Percentiles rank a stretch among this genome's conserved stretches.
These are phyloP conservation scores for Suhomyces terraborum DNA, from an alignment of 1,139 yeast genomes.

Conservation along the genomic window DNA sequence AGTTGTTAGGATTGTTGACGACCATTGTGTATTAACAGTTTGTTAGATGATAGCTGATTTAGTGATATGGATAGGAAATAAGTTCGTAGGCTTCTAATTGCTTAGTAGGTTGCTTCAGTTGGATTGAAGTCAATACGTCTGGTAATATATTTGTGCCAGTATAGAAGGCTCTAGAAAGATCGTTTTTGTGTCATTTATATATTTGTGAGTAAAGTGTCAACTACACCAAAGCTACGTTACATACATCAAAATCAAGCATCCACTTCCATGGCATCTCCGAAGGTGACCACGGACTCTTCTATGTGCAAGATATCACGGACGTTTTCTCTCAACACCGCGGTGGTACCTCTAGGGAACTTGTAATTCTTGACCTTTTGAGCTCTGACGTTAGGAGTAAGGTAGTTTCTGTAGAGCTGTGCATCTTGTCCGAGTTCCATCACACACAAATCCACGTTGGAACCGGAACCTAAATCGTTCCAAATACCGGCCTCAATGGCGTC, in stretches of 20 bases:
- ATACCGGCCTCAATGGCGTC: slow-evolving; percentile 97
- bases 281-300: slow-evolving; percentile 59
- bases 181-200: slow-evolving; percentile 9
- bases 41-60: too few species aligned
- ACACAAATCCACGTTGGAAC: slow-evolving; percentile 95
- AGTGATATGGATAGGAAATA: too few species aligned
- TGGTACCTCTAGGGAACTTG: slow-evolving; percentile 88
- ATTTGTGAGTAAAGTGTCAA: not conserved
- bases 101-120: too few species aligned
- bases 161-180: slow-evolving; percentile 17
- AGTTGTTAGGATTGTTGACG: slow-evolving; percentile 53
- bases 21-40: slow-evolving; percentile 35
- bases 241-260: slow-evolving; percentile 49
- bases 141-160: too few species aligned
- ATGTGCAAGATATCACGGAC: slow-evolving; percentile 69
- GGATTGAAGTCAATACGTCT: too few species aligned
- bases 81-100: not conserved
- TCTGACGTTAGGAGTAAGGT: slow-evolving; percentile 87
- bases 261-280: slow-evolving; percentile 68
- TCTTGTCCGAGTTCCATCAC: slow-evolving; percentile 93
- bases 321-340: slow-evolving; percentile 73
- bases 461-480: slow-evolving; percentile 98
- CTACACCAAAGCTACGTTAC: slow-evolving; percentile 3
- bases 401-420: slow-evolving; percentile 81
- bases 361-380: slow-evolving; percentile 77